Evolutionary conservation across 129 eudicot species (phyloP), one percentile per base, ranked within the genome.

Genomic region (Dittrichia graveolens): DNA sequence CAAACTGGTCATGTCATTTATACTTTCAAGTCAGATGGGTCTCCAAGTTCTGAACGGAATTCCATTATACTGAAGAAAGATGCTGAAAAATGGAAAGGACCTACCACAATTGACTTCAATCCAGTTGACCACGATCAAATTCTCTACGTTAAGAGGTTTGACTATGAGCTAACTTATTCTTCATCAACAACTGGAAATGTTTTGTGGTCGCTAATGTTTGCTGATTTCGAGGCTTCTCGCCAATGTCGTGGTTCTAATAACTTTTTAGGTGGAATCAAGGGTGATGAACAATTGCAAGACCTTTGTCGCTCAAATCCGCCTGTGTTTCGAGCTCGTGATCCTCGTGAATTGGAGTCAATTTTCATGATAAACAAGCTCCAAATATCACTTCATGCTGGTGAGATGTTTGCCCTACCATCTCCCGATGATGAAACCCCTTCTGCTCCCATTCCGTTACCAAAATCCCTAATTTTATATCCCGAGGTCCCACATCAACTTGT

Each of bases 201-300:
- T 31, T 41, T 89, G 47, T 93, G 98, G 98, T 66, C 83, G 72
- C 80, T 89, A 19, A 81, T 52, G 72, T 80, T 89, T 81, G 83
- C 96, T 74, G 96, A 89, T 47, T 69, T 89, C 19, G 80, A 89
- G 68, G 96, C 98, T 83, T 87, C 94, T 16, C 81, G 72, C 44
- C 89, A 80, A 52, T 87, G 96, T 64, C 81, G 76, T 39, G 84
- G 84, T 56, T 77, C 81, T 72, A 87, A 79, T 34, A 81, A 60
- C 42, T 69, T 80, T 70, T 70, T 86, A 41, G 78, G 85, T 41
- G 83, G 72, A 67, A 24, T 49, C 34, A 49, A 78, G 52, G 53
- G 72, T 38, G 86, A 81, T 62, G 38, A 14, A 41, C 48, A 68
- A 5, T 53, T 72, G 49, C 81, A 81, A 41, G 50, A 81, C 4